Conservation (phyloP, 2,329 filamentous ascomycete genomes). For the Venturiaceae sp. region DNA sequence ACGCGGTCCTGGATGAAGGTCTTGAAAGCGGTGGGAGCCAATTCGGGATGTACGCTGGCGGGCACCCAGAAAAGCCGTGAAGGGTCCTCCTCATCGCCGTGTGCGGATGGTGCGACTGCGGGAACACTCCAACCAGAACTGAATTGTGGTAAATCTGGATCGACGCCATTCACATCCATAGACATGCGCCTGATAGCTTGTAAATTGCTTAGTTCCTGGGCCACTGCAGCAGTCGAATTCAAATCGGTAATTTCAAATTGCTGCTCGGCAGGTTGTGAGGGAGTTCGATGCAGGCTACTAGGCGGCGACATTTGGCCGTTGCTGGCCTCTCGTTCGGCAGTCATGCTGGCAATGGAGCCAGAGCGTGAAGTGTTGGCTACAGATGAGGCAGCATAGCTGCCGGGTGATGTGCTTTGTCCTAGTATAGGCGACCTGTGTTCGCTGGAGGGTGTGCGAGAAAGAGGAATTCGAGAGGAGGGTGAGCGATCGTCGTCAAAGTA, state of each 20-base stretch:
- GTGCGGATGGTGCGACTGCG: constrained; percentile 55
- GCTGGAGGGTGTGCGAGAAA: not conserved
- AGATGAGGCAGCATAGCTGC: not conserved
- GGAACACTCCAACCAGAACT: constrained; percentile 50
- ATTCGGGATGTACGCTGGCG: constrained; percentile 83
- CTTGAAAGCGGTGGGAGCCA: constrained; percentile 94
- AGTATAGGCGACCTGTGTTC: not conserved
- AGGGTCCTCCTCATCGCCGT: constrained; percentile 73
- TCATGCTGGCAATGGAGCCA: constrained; percentile 9
- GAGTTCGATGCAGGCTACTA: constrained; percentile 19
- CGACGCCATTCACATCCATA: constrained; percentile 69
- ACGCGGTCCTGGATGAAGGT: constrained; percentile 91
- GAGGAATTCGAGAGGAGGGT: not conserved
- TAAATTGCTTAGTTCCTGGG: constrained; percentile 84
- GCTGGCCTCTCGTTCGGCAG: constrained; percentile 13
- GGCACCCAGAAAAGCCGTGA: constrained; percentile 93
- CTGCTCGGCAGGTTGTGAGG: constrained; percentile 2
- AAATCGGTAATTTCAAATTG: constrained; percentile 45
- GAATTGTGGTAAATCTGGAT: constrained; percentile 71
- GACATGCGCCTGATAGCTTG: constrained; percentile 87
- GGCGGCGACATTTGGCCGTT: constrained; percentile 25
- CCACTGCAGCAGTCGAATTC: constrained; percentile 81
- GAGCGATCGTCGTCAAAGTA: not conserved
- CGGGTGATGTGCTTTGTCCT: not conserved
- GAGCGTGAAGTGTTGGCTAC: not conserved